Conservation (phyloP, 2,329 filamentous ascomycete genomes). For the Fusarium domesticum region DNA sequence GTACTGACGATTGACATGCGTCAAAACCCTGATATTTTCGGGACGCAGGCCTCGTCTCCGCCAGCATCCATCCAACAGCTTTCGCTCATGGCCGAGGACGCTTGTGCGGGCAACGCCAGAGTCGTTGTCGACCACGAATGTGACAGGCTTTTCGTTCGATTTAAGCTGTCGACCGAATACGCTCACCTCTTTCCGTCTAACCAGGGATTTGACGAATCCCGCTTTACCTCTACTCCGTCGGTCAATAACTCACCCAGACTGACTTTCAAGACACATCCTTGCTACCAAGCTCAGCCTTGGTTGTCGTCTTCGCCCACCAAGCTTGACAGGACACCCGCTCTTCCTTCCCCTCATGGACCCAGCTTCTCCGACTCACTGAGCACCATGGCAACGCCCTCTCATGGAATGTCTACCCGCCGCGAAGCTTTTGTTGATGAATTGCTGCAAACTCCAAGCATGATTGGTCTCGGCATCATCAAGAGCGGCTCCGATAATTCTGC, state of each 20-base stretch:
- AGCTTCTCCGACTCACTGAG: background rate
- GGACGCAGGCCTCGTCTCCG: slow-evolving; percentile 16
- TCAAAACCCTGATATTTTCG: slow-evolving; percentile 37
- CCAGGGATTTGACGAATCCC: slow-evolving; percentile 30
- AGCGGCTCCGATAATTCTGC: background rate
- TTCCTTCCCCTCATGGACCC: background rate
- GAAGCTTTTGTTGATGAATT: background rate
- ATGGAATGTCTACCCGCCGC: background rate
- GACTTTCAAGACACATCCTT: slow-evolving; percentile 6
- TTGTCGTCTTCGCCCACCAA: slow-evolving; percentile 1
- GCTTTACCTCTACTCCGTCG: slow-evolving; percentile 23
- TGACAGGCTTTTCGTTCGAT: slow-evolving; percentile 36
- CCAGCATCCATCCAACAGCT: slow-evolving; percentile 24
- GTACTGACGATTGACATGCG: slow-evolving; percentile 37
- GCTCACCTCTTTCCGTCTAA: slow-evolving; percentile 31
- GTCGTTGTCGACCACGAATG: slow-evolving; percentile 30
- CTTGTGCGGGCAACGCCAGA: slow-evolving; percentile 32
- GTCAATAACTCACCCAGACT: slow-evolving; percentile 24
- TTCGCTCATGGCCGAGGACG: slow-evolving; percentile 26
- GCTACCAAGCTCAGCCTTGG: background rate
- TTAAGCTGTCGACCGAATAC: slow-evolving; percentile 37
- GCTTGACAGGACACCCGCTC: background rate
- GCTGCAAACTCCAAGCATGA: slow-evolving; percentile 5
- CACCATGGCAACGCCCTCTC: background rate
- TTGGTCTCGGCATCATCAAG: background rate